Evolutionary conservation across 2,329 filamentous ascomycete genomes (phyloP).

Genomic region (Penicillium hesseltinei): DNA sequence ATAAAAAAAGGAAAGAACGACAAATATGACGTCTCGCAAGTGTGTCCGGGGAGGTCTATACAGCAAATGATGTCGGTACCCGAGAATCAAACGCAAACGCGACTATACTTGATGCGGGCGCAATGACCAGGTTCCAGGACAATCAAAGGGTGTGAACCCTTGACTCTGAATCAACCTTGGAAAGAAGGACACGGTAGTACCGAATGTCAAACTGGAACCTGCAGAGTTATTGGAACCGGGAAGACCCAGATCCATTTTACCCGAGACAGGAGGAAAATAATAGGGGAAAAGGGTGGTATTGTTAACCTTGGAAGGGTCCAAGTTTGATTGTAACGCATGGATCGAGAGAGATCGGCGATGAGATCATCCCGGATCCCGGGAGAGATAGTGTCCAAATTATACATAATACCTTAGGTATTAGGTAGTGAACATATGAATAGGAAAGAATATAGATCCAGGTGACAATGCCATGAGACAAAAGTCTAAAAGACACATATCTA

Average conservation of each 20-base stretch:
- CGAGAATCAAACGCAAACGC: conserved; percentile 14
- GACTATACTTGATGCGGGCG: conserved; percentile 17
- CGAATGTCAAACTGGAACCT: not conserved
- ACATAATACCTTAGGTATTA: no score
- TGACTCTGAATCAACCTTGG: not conserved
- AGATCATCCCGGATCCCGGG: not conserved
- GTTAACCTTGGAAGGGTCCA: not conserved
- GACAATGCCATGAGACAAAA: conserved; percentile 2
- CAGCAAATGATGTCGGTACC: conserved; percentile 10
- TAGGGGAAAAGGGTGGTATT: conserved; percentile 1
- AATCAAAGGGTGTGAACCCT: not conserved
- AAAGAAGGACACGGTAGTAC: conserved; percentile 18
- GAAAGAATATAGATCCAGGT: not conserved
- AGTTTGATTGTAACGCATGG: not conserved
- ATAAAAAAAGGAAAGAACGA: conserved; percentile 1
- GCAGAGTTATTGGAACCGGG: not conserved
- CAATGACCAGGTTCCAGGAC: conserved; percentile 13
- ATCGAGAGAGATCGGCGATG: not conserved
- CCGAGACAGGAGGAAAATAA: not conserved
- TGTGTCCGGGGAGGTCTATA: not conserved
- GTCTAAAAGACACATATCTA: no score
- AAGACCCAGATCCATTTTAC: not conserved
- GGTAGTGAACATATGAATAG: not conserved
- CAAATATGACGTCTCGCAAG: conserved; percentile 13
- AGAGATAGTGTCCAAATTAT: no score